These are phyloP conservation scores for Geotrichum carabidarum DNA, from an alignment of 1,139 yeast genomes.

Conservation along the genomic window DNA sequence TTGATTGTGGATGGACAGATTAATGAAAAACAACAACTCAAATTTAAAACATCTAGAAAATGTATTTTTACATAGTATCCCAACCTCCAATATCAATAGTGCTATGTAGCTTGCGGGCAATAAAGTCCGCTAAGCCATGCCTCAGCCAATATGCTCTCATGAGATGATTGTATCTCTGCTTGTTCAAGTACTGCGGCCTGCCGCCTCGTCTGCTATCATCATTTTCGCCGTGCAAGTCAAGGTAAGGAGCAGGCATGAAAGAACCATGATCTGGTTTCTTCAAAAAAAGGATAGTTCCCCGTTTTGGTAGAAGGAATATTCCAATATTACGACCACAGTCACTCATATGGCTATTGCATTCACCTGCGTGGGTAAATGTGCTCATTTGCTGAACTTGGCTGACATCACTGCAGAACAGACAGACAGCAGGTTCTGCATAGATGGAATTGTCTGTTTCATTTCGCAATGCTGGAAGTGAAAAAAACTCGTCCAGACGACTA, in stretches of 20 bases:
- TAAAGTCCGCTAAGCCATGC: constrained; percentile 69
- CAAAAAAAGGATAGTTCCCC: constrained; percentile 59
- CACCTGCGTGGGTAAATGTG: constrained; percentile 41
- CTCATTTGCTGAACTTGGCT: constrained; percentile 60
- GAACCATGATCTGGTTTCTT: constrained; percentile 68
- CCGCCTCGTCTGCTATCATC: constrained; percentile 55
- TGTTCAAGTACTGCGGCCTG: constrained; percentile 64
- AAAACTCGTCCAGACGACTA: constrained; percentile 59
- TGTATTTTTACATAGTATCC: constrained; percentile 24
- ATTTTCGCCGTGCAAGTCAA: constrained; percentile 84
- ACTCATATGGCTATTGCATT: constrained; percentile 39
- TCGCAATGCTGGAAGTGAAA: constrained; percentile 33
- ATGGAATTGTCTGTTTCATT: constrained; percentile 34
- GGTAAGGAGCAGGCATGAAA: constrained; percentile 75
- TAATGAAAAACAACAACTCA: neutral
- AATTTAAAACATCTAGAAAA: neutral
- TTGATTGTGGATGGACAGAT: neutral
- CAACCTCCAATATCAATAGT: constrained; percentile 46
- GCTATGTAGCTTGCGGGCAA: constrained; percentile 74
- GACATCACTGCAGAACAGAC: constrained; percentile 73
- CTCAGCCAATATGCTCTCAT: constrained; percentile 67
- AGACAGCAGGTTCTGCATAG: constrained; percentile 66
- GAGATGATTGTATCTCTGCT: constrained; percentile 61
- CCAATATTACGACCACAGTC: constrained; percentile 63
- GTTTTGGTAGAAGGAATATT: constrained; percentile 70